Base-by-base conservation (phyloP, 108 stramenopile species). In the Stephanodiscus minutulus region DNA sequence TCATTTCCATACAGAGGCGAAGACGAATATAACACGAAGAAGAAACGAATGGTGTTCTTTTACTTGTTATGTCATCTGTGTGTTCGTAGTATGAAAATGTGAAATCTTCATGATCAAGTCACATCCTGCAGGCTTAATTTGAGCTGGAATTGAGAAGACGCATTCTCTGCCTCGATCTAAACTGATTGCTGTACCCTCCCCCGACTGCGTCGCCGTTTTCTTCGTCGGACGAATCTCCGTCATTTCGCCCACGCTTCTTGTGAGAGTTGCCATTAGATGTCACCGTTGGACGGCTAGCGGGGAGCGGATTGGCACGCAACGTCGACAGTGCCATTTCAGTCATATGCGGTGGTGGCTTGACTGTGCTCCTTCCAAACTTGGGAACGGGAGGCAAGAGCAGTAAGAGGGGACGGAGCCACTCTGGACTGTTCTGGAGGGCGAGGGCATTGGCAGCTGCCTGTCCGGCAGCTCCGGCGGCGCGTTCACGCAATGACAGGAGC, bases 281-380 rank as follows among this genome's bases (percentile, higher is more conserved):
- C n/a, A 37, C 86, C 4, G 69, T 58, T 46, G 93, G 93, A 64
- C 90, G 84, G 49, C 78, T 83, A 6, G 86, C 52, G 20, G 93
- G 93, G 11, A 94, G 75, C 10, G 66, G 53, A 72, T 85, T 88
- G 46, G 70, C 82, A 49, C 83, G 75, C 59, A 94, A 74, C 15
- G 87, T 61, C 22, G 83, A 65, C 57, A 94, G 64, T 29, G 93
- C 87, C 75, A 88, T 83, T 77, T 91, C 93, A 29, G 86, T 83
- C 61, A 92, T 47, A 65, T 94, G 93, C 1, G 89, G 91, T 44
- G 93, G 91, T 24, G 93, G 87, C 59, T 90, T 93, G 27, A 87
- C 67, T 28, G 88, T 71, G 18, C 90, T 85, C 24, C 79, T 72
- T n/a, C 93, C 88, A 63, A 83, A 76, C 5, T 85, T 83, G 21